Percentiles rank a stretch among this genome's conserved stretches.
phyloP scores from a whole-genome alignment of 495 filamentous ascomycete species.

The Penicillium antarcticum region DNA sequence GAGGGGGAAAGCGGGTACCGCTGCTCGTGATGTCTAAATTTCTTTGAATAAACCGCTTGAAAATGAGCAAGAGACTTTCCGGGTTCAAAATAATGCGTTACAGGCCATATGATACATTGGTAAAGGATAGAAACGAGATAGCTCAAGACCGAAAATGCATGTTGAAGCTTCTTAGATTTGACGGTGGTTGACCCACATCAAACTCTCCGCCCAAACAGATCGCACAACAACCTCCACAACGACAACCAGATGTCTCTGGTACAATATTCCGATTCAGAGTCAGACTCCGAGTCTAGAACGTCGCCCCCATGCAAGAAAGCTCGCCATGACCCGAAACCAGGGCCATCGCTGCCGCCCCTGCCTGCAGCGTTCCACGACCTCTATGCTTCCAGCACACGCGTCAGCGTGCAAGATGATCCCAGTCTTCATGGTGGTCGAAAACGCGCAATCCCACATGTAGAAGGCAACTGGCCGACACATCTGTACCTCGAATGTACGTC shows the following conservation, averaged over 20 bases:
- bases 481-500: conserved; percentile 90
- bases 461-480: conserved; percentile 91
- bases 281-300: conserved; percentile 40
- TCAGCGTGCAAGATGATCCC: conserved; percentile 77
- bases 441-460: conserved; percentile 75
- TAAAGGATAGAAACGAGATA: background rate
- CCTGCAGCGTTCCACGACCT: conserved; percentile 82
- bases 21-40: too few species aligned
- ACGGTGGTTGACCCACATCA: background rate
- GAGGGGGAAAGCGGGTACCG: too few species aligned
- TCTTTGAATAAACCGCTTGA: too few species aligned
- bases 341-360: conserved; percentile 68
- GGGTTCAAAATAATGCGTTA: too few species aligned
- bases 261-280: conserved; percentile 70
- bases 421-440: conserved; percentile 79
- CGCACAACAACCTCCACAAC: conserved; percentile 1
- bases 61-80: too few species aligned
- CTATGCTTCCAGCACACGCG: conserved; percentile 72
- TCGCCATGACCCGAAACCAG: conserved; percentile 10
- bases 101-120: too few species aligned
- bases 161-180: too few species aligned
- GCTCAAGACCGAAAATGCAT: background rate
- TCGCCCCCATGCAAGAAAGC: conserved; percentile 25
- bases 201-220: background rate
- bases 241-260: conserved; percentile 55